Evolutionary conservation across 768 basidiomycete genomes (phyloP).

Genomic region (Cystoderma amianthinum): DNA sequence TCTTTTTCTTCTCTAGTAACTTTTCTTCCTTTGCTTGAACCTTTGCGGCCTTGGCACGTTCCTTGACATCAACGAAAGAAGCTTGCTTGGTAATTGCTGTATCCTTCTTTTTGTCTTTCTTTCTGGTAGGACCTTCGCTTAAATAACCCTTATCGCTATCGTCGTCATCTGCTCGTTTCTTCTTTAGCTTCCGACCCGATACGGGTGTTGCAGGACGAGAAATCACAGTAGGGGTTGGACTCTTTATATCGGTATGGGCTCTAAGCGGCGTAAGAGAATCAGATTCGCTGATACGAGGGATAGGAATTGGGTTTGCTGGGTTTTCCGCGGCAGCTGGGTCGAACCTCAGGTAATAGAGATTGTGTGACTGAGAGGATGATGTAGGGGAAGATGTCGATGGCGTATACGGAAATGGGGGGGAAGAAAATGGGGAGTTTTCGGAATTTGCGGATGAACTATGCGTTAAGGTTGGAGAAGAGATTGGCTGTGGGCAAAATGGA

Average conservation of each 20-base stretch:
- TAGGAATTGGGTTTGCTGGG: background rate
- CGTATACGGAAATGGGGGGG: slow-evolving; percentile 9
- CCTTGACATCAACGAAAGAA: slow-evolving; percentile 2
- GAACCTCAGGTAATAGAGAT: slow-evolving; percentile 5
- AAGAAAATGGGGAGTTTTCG: slow-evolving; percentile 18
- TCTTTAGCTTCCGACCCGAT: slow-evolving; percentile 27
- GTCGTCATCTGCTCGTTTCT: slow-evolving; percentile 38
- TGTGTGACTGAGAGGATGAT: slow-evolving; percentile 5
- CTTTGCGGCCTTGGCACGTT: slow-evolving; percentile 14
- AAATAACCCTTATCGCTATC: slow-evolving; percentile 48
- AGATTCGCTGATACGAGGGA: background rate
- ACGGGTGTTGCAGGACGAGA: slow-evolving; percentile 18
- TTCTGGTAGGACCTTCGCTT: slow-evolving; percentile 27
- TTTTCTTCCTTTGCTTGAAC: slow-evolving; percentile 19
- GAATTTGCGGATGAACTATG: slow-evolving; percentile 24
- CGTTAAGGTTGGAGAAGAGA: slow-evolving; percentile 22
- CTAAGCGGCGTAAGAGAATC: background rate
- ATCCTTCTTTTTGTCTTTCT: slow-evolving; percentile 14
- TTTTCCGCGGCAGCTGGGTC: slow-evolving; percentile 2
- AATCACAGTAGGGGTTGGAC: slow-evolving; percentile 10
- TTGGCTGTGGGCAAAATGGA: slow-evolving; percentile 10
- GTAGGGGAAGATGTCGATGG: slow-evolving; percentile 11
- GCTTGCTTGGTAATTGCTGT: slow-evolving; percentile 10
- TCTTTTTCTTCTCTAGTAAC: slow-evolving; percentile 16
- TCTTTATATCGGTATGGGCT: slow-evolving; percentile 5